Evolutionary conservation across 768 basidiomycete species (phyloP).

Genomic region (Russula olivacea): DNA sequence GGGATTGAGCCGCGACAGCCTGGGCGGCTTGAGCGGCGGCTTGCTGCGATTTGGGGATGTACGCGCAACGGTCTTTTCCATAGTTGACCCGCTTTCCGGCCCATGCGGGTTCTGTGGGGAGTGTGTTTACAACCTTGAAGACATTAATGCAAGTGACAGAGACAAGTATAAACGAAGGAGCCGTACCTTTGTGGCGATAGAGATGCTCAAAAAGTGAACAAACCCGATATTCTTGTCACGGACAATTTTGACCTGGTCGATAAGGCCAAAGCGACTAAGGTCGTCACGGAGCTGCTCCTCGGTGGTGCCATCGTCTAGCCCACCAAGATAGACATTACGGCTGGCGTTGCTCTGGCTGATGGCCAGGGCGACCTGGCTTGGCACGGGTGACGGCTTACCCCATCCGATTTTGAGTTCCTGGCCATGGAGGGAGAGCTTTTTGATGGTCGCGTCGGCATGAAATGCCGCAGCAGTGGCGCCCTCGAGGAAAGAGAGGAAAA

Average conservation of each 20-base stretch:
- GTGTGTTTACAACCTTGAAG: slow-evolving; percentile 82
- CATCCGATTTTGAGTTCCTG: slow-evolving; percentile 98
- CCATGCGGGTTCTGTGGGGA: slow-evolving; percentile 91
- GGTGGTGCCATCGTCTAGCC: slow-evolving; percentile 81
- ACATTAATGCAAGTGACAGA: neutral
- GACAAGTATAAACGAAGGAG: neutral
- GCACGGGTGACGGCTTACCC: slow-evolving; percentile 92
- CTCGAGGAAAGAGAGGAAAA: slow-evolving; percentile 97
- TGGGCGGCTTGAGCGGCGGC: slow-evolving; percentile 83
- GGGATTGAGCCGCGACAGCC: slow-evolving; percentile 77
- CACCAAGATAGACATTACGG: slow-evolving; percentile 94
- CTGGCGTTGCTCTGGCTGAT: slow-evolving; percentile 91
- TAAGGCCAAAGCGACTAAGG: slow-evolving; percentile 85
- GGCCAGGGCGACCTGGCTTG: slow-evolving; percentile 77
- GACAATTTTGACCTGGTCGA: slow-evolving; percentile 99
- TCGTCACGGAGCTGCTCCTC: slow-evolving; percentile 92
- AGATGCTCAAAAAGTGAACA: slow-evolving; percentile 95
- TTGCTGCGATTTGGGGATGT: slow-evolving; percentile 93
- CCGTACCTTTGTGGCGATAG: slow-evolving; percentile 80
- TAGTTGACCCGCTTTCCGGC: slow-evolving; percentile 96
- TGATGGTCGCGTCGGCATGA: slow-evolving; percentile 93
- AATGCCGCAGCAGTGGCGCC: slow-evolving; percentile 90
- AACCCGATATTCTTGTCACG: slow-evolving; percentile 99
- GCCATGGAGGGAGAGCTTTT: slow-evolving; percentile 87
- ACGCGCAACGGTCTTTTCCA: slow-evolving; percentile 97